Percentiles rank a stretch among this genome's conserved stretches.
phyloP scores from a whole-genome alignment of 495 filamentous ascomycete species.

The Cercophora samala region DNA sequence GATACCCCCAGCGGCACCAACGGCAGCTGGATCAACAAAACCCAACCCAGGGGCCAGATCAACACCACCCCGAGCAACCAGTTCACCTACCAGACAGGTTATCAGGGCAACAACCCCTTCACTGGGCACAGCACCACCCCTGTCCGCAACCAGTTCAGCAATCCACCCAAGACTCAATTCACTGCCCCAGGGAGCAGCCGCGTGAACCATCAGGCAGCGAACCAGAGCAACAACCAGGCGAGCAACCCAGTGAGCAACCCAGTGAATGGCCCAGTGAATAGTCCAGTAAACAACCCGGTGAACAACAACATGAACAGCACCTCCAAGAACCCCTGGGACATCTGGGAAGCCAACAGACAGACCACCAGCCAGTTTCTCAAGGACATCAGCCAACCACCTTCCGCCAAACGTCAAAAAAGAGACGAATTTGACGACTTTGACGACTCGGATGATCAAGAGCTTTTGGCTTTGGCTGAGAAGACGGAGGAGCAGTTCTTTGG shows the following conservation, averaged over 20 bases:
- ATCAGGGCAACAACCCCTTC: background rate
- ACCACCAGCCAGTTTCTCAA: background rate
- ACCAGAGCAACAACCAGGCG: no score
- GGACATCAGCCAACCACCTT: background rate
- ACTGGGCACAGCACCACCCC: background rate
- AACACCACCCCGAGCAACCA: background rate
- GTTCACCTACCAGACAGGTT: background rate
- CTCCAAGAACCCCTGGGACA: background rate
- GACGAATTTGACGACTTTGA: background rate
- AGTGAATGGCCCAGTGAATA: no score
- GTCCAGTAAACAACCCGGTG: no score
- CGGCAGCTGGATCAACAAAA: conserved; percentile 10
- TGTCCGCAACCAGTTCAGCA: background rate
- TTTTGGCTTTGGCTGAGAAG: background rate
- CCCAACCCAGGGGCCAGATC: background rate
- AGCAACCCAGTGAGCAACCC: no score
- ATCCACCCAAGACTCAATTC: background rate
- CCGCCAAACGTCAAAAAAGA: background rate
- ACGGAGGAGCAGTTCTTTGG: background rate
- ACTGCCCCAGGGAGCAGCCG: no score
- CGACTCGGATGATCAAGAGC: background rate
- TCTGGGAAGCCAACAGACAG: background rate
- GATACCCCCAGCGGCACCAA: background rate
- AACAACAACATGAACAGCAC: background rate
- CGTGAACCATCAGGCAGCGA: no score